Evolutionary conservation across 2,329 filamentous ascomycete genomes (phyloP).

Genomic region (Colletotrichum plurivorum): DNA sequence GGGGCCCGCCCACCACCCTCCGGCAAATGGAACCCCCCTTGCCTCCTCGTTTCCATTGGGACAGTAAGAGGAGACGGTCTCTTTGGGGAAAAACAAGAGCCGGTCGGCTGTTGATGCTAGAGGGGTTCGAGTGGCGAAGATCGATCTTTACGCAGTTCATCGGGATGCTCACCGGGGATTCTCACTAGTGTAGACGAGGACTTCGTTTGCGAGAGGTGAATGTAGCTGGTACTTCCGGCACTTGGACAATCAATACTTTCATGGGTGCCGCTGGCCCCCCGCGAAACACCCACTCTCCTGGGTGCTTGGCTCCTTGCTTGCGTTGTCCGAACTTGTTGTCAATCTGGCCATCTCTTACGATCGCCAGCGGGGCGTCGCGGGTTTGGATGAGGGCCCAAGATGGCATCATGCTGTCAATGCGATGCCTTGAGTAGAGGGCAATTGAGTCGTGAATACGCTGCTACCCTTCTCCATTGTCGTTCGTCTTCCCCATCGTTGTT

Average conservation of each 20-base stretch:
- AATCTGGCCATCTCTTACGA: neutral
- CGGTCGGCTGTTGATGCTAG: constrained; percentile 6
- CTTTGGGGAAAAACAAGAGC: neutral
- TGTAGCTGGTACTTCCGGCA: constrained; percentile 31
- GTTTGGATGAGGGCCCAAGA: constrained; percentile 7
- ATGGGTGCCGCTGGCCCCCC: neutral
- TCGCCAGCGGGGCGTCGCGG: constrained; percentile 5
- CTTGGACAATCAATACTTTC: constrained; percentile 4
- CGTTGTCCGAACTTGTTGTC: constrained; percentile 13
- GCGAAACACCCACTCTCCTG: neutral
- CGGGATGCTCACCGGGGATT: constrained; percentile 15
- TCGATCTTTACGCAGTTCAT: constrained; percentile 30
- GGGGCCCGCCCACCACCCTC: constrained; percentile 11
- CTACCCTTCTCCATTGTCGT: neutral
- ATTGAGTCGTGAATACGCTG: constrained; percentile 13
- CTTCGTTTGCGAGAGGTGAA: neutral
- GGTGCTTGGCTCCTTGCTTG: neutral
- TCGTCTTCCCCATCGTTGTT: neutral
- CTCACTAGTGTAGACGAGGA: neutral
- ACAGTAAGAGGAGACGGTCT: too few species aligned
- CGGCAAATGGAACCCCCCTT: constrained; percentile 8
- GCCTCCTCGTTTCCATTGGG: neutral
- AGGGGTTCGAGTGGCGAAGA: constrained; percentile 21
- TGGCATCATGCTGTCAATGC: neutral
- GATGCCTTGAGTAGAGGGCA: neutral